Base-by-base conservation (phyloP, 164 flowering plant species). In the Cinnamomum micranthum region DNA sequence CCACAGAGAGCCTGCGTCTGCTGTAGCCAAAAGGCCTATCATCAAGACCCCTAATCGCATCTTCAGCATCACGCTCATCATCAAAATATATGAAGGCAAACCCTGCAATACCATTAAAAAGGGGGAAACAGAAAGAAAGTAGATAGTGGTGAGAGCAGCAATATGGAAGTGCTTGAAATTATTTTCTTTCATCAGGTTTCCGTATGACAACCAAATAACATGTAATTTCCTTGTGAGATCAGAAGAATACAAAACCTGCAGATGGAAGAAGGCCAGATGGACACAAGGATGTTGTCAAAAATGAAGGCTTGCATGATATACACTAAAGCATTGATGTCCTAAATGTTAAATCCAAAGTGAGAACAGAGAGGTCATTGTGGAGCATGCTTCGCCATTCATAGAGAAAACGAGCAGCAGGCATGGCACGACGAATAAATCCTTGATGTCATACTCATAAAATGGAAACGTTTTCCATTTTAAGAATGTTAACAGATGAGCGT, bases 71-170 rank as follows among this genome's bases (percentile, higher is more conserved):
- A 72, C 90, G 95, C 71, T 95, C 97, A 78, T 95, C 96, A 71
- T 89, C 92, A 86, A 92, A 92, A 78, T 92, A 93, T 41, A 93
- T 95, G 88, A 95, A 95, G 59, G 99, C 98, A 91, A 85, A 95
- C 20, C 99, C 99, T 95, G 87, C 80, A 83, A 68, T 50, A 31
- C 69, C 69, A 67, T 67, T 67, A 13, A 55, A 9, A 41, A 10
- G 11, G 47, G 47, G 11, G 47, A 41, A 41, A 41, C 10, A 41
- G 47, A 41, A 41, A 66, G 15, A 33, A 35, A 31, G 23, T 10
- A 67, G 50, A 55, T 13, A 67, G 47, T 7, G 50, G 24, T 55
- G 60, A 27, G 28, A 50, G 59, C 17, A 60, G 19, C 27, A 4
- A n/a, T 69, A 69, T 10, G 27, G 25, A 28, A 68, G 51, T 28